These are phyloP conservation scores for Candida peoriensis DNA, from an alignment of 805 yeast species.

Conservation along the genomic window DNA sequence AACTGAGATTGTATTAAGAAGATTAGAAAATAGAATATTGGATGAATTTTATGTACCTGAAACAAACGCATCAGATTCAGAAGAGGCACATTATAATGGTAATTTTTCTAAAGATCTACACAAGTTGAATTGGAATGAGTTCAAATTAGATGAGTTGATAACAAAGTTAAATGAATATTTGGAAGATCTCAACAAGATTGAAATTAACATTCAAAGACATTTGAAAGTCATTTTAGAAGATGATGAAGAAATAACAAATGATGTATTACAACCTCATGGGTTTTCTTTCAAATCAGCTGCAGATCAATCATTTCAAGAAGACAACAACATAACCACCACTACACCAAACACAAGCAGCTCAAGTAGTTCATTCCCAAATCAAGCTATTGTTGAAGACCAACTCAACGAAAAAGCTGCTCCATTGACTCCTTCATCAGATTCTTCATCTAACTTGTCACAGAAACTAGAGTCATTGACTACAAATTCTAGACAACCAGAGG, in stretches of 20 bases:
- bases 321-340: no score
- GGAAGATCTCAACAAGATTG: constrained; percentile 18
- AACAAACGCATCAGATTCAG: constrained; percentile 5
- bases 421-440: constrained; percentile 11
- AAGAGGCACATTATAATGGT: constrained; percentile 6
- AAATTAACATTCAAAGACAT: constrained; percentile 12
- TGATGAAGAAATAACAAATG: constrained; percentile 7
- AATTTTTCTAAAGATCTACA: constrained; percentile 12
- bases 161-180: constrained; percentile 8
- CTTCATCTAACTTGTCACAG: constrained; percentile 10
- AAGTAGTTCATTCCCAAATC: neutral
- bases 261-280: constrained; percentile 18
- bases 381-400: no score
- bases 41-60: constrained; percentile 21
- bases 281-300: constrained; percentile 13
- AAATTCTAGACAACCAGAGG: constrained; percentile 15
- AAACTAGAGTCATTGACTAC: constrained; percentile 4
- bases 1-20: constrained; percentile 22
- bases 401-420: constrained; percentile 6
- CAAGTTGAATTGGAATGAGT: constrained; percentile 16
- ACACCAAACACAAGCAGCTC: neutral
- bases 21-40: constrained; percentile 20
- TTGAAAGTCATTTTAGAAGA: constrained; percentile 13
- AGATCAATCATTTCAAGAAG: neutral
- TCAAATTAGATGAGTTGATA: constrained; percentile 9